These are phyloP conservation scores for Chernovozyma sophiae-reginae DNA, from an alignment of 1,139 yeast species.

Conservation along the genomic window DNA sequence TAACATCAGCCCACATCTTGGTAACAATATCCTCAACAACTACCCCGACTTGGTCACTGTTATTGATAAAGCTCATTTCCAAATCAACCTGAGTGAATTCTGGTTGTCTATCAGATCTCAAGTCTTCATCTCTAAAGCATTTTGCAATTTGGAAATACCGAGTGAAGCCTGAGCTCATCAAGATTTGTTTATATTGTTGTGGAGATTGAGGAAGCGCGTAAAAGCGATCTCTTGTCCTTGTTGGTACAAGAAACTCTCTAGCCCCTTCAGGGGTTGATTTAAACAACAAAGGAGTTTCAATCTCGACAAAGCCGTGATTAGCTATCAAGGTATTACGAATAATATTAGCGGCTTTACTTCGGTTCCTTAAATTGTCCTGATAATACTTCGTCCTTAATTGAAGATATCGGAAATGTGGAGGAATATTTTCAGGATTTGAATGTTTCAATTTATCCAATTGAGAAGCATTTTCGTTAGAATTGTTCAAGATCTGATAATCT, in stretches of 20 bases:
- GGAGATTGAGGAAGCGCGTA: conserved; percentile 97
- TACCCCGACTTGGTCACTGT: conserved; percentile 57
- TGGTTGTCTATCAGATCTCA: conserved; percentile 93
- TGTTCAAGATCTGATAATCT: conserved; percentile 55
- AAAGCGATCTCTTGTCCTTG: conserved; percentile 58
- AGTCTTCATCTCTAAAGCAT: conserved; percentile 94
- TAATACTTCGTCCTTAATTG: conserved; percentile 65
- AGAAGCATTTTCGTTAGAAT: conserved; percentile 65
- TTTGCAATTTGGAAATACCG: conserved; percentile 86
- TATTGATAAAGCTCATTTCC: conserved; percentile 83
- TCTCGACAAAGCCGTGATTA: conserved; percentile 60
- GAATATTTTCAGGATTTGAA: conserved; percentile 50
- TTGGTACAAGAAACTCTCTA: conserved; percentile 89
- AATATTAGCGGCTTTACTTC: conserved; percentile 58
- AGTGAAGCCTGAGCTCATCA: conserved; percentile 91
- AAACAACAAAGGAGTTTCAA: conserved; percentile 90
- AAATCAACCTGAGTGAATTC: conserved; percentile 95
- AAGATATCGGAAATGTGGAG: conserved; percentile 75
- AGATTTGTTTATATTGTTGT: conserved; percentile 89
- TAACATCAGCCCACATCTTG: conserved; percentile 53
- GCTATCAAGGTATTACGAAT: conserved; percentile 49
- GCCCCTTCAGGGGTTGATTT: conserved; percentile 99
- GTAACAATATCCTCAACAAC: conserved; percentile 60
- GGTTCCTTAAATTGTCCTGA: conserved; percentile 54
- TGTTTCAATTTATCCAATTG: conserved; percentile 61